phyloP scores from a whole-genome alignment of 306 rosid genomes.

The Rubus idaeus region DNA sequence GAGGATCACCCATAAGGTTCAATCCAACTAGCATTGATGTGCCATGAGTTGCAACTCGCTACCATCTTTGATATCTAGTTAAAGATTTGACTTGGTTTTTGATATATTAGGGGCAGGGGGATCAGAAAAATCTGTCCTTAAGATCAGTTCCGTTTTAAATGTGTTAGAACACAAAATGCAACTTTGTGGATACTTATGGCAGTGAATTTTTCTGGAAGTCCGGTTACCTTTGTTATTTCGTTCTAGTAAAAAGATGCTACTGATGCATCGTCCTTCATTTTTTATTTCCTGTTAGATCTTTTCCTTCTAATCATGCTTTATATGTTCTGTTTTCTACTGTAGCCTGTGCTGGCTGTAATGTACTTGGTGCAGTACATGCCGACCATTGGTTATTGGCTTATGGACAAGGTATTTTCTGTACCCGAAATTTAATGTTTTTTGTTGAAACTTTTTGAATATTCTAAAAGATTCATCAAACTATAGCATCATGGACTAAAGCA shows the following conservation, averaged over 20 bases:
- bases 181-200: not conserved
- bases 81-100: not conserved
- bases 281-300: no score
- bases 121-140: not conserved
- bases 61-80: not conserved
- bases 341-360: slow-evolving; percentile 92
- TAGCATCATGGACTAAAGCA: not conserved
- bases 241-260: not conserved
- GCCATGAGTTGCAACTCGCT: not conserved
- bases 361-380: slow-evolving; percentile 92
- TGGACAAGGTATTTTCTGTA: slow-evolving; percentile 76
- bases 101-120: not conserved
- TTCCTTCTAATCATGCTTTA: not conserved
- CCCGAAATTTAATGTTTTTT: slow-evolving; percentile 9
- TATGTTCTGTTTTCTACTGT: slow-evolving; percentile 23
- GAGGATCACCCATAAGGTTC: not conserved
- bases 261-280: not conserved
- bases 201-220: not conserved
- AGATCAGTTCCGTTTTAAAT: not conserved
- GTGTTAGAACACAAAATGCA: not conserved
- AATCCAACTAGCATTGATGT: not conserved
- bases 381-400: slow-evolving; percentile 79
- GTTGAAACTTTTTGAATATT: not conserved
- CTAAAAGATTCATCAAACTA: not conserved
- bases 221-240: not conserved